Conservation (phyloP, 176 grass and related monocot genomes). For the Musa itinerans region DNA sequence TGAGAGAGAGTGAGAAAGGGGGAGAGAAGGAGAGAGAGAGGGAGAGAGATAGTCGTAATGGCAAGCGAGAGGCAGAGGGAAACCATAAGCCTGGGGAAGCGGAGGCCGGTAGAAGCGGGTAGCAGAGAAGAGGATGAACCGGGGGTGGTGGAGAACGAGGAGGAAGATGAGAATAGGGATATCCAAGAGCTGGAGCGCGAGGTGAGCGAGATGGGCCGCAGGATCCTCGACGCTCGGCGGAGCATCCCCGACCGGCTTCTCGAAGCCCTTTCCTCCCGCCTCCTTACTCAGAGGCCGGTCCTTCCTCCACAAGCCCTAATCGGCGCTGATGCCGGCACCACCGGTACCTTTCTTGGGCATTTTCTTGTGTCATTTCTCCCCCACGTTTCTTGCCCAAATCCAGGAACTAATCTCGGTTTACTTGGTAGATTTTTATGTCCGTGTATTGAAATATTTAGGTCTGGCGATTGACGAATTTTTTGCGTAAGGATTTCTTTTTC, state of each 20-base stretch:
- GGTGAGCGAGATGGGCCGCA: constrained; percentile 43
- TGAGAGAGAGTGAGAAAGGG: too few species aligned
- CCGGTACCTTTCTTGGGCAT: background rate
- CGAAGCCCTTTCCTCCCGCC: background rate
- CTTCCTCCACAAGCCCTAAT: background rate
- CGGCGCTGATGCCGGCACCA: background rate
- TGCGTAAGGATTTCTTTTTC: too few species aligned
- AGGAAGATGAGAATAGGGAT: constrained; percentile 18
- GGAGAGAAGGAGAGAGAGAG: too few species aligned
- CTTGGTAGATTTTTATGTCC: background rate
- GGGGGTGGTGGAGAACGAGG: background rate
- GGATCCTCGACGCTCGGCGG: constrained; percentile 37
- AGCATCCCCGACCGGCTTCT: constrained; percentile 22
- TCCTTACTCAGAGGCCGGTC: constrained; percentile 27
- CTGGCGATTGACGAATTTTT: too few species aligned
- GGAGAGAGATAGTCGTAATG: background rate
- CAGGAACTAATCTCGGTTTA: background rate
- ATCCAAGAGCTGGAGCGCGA: constrained; percentile 39
- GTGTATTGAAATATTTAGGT: too few species aligned
- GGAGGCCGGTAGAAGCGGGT: constrained; percentile 18
- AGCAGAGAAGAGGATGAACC: background rate
- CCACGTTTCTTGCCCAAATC: background rate
- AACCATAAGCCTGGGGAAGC: constrained; percentile 26
- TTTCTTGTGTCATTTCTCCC: background rate
- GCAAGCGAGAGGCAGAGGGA: background rate